Base-by-base conservation (phyloP, 1,139 yeast species). In the Suhomyces chickasaworum region DNA sequence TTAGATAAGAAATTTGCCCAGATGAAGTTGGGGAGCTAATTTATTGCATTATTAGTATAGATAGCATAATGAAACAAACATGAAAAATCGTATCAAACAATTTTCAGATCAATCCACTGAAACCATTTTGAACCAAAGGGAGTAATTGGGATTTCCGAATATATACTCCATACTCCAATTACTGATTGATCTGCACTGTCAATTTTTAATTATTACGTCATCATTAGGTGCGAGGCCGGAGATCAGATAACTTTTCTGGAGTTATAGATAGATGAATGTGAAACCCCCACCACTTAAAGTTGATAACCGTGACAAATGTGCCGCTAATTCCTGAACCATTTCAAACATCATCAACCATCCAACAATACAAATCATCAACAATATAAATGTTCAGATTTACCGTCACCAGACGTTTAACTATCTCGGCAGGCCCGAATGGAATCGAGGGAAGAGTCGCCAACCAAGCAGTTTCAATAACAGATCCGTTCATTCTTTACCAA, bases 401-500 rank as follows among this genome's bases (percentile, higher is more conserved):
- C 21, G 15, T 25, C 7, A 15, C 20, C 12, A 23, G 41, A 15
- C 13, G 41, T 12, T 25, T 39, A 15, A 39, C 36, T 8, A 10
- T 32, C 7, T 23, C 38, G 3, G 35, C 48, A 3, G 51, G 51
- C 2, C 75, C 75, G 0, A 64, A 64, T 40, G 78, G 77, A 0
- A 71, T 71, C 6, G 74, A 73, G 10, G 73, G 77, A 4, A 56
- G 78, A 42, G 50, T 59, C n/a, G 75, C 74, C 8, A 2, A 15
- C 9, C 37, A 23, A 6, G 60, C 55, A 1, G 39, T 81, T 18
- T 58, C 81, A 1, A 70, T 85, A 13, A 84, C 90, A 0, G 91
- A 86, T 59, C 91, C 93, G 0, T 75, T 75, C 41, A 53, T 75
- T 3, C 59, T 84, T 1, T 86, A 86, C 56, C 81, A 80, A 51